These are phyloP conservation scores for Nigrospora osmanthi DNA, from an alignment of 2,329 filamentous ascomycete species.

Conservation along the genomic window DNA sequence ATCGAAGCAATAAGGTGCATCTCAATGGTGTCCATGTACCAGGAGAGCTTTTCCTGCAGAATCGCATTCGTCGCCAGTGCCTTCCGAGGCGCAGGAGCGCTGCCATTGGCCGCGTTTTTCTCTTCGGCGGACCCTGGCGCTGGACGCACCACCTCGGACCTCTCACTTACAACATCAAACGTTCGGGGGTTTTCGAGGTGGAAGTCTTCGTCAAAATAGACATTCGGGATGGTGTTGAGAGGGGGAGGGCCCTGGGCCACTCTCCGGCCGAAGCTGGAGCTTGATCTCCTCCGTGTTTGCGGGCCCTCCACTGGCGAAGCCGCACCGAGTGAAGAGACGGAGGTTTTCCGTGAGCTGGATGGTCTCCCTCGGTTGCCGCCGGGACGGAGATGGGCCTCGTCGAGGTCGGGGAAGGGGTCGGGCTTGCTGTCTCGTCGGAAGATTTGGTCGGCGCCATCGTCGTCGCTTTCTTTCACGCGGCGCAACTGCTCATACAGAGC, in stretches of 20 bases:
- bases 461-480: constrained; percentile 70
- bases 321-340: constrained; percentile 39
- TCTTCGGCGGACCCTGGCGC: constrained; percentile 46
- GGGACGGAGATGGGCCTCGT: constrained; percentile 41
- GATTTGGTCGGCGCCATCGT: constrained; percentile 44
- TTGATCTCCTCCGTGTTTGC: constrained; percentile 33
- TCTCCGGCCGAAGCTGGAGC: constrained; percentile 45
- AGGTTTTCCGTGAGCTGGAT: constrained; percentile 29
- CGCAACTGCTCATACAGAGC: constrained; percentile 84
- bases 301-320: constrained; percentile 40
- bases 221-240: constrained; percentile 80
- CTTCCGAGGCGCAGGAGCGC: constrained; percentile 61
- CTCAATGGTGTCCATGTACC: constrained; percentile 99
- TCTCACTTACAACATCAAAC: constrained; percentile 93
- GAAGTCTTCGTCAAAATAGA: constrained; percentile 95
- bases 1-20: constrained; percentile 96
- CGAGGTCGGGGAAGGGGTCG: constrained; percentile 29
- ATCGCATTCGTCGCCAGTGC: constrained; percentile 94
- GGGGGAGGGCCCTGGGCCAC: constrained; percentile 69
- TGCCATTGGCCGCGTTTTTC: constrained; percentile 48
- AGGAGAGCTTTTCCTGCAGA: constrained; percentile 93
- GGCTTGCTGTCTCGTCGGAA: constrained; percentile 29
- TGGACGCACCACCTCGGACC: constrained; percentile 86
- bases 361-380: constrained; percentile 22
- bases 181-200: constrained; percentile 92